A percentile compares a stretch with the other conserved stretches of the same genome.
These are phyloP conservation scores for Penicillium psychrofluorescens DNA, from an alignment of 495 filamentous ascomycete species.

Conservation along the genomic window DNA sequence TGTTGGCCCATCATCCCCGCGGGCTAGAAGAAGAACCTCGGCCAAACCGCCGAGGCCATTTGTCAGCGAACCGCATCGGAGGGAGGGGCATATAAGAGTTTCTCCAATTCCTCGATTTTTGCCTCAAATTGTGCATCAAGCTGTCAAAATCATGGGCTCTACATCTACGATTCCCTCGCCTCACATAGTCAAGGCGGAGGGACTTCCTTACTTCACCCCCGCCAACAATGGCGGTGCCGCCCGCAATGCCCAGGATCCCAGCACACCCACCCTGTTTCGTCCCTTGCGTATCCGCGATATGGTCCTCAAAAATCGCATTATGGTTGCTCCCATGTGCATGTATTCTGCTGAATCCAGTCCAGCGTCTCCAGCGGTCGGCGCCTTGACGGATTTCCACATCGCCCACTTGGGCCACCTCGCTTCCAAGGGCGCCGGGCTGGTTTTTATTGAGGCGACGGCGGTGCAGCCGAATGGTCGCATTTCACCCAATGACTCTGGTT, in stretches of 20 bases:
- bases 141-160: slow-evolving; percentile 11
- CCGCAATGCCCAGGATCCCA: slow-evolving; percentile 25
- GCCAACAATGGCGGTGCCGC: slow-evolving; percentile 50
- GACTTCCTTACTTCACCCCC: slow-evolving; percentile 52
- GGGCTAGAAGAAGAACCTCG: no score
- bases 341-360: slow-evolving; percentile 51
- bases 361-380: slow-evolving; percentile 42
- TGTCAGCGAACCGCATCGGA: no score
- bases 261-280: slow-evolving; percentile 55
- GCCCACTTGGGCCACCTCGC: slow-evolving; percentile 56
- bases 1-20: no score
- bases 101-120: no score
- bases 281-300: slow-evolving; percentile 59
- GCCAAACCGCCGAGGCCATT: no score
- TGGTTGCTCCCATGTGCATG: slow-evolving; percentile 51
- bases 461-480: slow-evolving; percentile 66
- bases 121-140: no score
- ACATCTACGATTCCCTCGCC: slow-evolving; percentile 8
- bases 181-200: slow-evolving; percentile 7
- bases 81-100: no score
- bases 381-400: slow-evolving; percentile 65
- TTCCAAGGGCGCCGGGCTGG: slow-evolving; percentile 55
- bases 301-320: slow-evolving; percentile 67
- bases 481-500: slow-evolving; percentile 58
- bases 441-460: slow-evolving; percentile 62